Base-by-base conservation (phyloP, 2,329 filamentous ascomycete genomes). In the Fusarium graminum region DNA sequence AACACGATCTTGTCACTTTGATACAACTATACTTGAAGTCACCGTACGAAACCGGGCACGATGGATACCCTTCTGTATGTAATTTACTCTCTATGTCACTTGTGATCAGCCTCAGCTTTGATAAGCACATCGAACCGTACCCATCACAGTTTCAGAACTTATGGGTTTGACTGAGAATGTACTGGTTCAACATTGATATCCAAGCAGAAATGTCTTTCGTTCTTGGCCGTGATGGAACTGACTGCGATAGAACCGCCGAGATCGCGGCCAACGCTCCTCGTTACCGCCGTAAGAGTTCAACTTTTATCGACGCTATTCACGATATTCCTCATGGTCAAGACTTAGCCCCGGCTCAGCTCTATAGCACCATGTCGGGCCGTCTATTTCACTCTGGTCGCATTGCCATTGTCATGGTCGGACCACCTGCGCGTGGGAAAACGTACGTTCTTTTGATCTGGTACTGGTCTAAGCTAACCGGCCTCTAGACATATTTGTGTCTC, bases 331-430 rank as follows among this genome's bases (percentile, higher is more conserved):
- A 94, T 75, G 93, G 93, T 73, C 80, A 82, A 65, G 83, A 94
- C 71, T 88, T 97, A 86, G 95, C 95, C 7, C 95, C 95, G 29
- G 95, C 95, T 70, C 95, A 99, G 81, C 86, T 99, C 43, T 99
- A 99, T 82, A 97, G 93, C 78, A 99, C 95, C 52, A 97, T 98
- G 86, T 98, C 94, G 45, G 95, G 95, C 46, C 89, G 95, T 40
- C 88, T 99, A 29, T 99, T 99, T 77, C 95, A 99, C 79, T 97
- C 95, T 22, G 95, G 95, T 45, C 89, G 94, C 58, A 99, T 99
- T 76, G 94, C 94, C 45, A 98, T 99, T 72, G 94, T 95, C 68
- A 97, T 97, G 77, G 95, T 98, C 69, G 95, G 95, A 25, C 87
- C 97, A 29, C 95, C 95, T 40, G 95, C 95, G 38, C 90, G 95